These are phyloP conservation scores for Athelia sp. DNA, from an alignment of 1,284 basidiomycete genomes.

Conservation along the genomic window DNA sequence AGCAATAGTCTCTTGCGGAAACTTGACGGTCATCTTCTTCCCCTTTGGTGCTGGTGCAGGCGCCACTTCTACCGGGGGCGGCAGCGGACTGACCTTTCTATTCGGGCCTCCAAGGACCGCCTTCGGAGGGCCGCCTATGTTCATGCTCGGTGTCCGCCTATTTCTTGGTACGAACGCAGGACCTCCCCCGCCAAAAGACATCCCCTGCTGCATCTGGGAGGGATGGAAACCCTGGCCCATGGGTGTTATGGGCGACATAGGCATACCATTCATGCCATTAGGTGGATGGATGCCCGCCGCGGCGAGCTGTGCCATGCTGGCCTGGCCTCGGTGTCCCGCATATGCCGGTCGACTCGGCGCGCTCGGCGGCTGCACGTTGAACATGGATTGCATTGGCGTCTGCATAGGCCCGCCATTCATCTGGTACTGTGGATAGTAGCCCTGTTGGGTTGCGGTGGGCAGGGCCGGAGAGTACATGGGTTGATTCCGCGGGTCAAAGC, in stretches of 20 bases:
- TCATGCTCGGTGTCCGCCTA: constrained; percentile 61
- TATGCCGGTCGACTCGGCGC: constrained; percentile 48
- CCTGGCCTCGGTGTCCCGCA: constrained; percentile 42
- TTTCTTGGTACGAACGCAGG: constrained; percentile 42
- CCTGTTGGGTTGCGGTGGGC: constrained; percentile 53
- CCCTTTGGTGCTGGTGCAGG: constrained; percentile 35
- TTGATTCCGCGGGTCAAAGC: constrained; percentile 26
- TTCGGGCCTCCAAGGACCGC: constrained; percentile 73
- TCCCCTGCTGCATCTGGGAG: constrained; percentile 40
- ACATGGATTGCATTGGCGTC: constrained; percentile 67
- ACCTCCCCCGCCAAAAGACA: constrained; percentile 28
- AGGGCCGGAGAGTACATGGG: constrained; percentile 62
- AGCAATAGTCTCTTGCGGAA: constrained; percentile 62
- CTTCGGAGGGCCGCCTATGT: constrained; percentile 73
- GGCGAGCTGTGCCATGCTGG: constrained; percentile 55
- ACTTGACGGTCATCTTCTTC: constrained; percentile 67
- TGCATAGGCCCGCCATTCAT: constrained; percentile 43
- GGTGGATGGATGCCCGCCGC: constrained; percentile 56
- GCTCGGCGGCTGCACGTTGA: constrained; percentile 43
- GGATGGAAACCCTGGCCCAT: constrained; percentile 53
- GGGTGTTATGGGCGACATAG: constrained; percentile 46
- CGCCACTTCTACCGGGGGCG: constrained; percentile 27
- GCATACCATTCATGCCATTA: constrained; percentile 29
- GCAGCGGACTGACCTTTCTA: constrained; percentile 62
- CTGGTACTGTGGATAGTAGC: constrained; percentile 52